phyloP scores from a whole-genome alignment of 176 grass and related monocot genomes.

The Juncus inflexus region DNA sequence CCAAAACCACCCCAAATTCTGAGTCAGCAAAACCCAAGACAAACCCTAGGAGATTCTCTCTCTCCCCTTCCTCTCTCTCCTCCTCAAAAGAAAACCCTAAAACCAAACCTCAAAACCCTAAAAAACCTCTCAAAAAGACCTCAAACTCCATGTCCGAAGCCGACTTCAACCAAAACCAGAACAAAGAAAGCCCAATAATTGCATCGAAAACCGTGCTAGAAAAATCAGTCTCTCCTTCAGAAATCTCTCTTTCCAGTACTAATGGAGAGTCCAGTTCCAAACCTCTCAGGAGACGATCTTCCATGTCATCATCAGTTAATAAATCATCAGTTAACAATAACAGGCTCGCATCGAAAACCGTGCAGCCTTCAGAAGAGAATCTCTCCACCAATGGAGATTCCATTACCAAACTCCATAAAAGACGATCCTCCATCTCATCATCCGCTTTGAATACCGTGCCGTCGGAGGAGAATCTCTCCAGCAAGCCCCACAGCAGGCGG shows the following conservation, averaged over 20 bases:
- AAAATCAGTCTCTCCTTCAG: background rate
- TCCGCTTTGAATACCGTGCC: conserved; percentile 28
- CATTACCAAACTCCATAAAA: background rate
- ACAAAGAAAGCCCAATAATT: conserved; percentile 3
- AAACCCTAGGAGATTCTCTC: conserved; percentile 35
- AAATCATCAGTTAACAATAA: too few relatives aligned
- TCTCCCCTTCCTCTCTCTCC: conserved; percentile 38
- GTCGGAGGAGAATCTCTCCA: conserved; percentile 3
- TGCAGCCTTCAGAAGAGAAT: too few relatives aligned
- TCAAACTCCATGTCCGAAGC: conserved; percentile 40
- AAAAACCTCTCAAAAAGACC: conserved; percentile 67
- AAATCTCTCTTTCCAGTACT: background rate
- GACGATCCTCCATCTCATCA: conserved; percentile 23
- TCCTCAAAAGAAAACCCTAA: conserved; percentile 48
- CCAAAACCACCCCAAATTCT: conserved; percentile 35
- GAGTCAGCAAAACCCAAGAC: conserved; percentile 65
- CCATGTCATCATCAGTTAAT: too few relatives aligned
- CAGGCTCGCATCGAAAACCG: too few relatives aligned
- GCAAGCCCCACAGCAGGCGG: conserved; percentile 39
- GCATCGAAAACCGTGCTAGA: conserved; percentile 15
- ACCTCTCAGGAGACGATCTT: too few relatives aligned
- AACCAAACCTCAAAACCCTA: conserved; percentile 75
- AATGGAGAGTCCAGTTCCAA: too few relatives aligned
- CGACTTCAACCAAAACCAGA: background rate
- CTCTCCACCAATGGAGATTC: conserved; percentile 6